phyloP scores from a whole-genome alignment of 768 basidiomycete species.

The Fibroporia radiculosa region DNA sequence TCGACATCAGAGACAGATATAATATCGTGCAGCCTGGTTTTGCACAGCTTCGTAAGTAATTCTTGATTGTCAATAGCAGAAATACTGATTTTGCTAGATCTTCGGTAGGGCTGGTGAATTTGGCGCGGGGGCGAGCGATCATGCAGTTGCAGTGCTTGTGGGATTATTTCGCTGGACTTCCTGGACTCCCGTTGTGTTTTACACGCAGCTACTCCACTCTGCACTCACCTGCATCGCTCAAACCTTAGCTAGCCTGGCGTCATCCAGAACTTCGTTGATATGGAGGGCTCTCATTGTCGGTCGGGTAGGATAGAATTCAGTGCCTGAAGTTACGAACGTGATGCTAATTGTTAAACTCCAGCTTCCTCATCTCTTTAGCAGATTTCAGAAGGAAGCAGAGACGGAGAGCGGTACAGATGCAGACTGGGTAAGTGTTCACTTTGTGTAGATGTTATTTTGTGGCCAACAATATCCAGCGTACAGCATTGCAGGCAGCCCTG shows the following conservation, averaged over 20 bases:
- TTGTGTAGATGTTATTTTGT: not conserved
- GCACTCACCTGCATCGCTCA: slow-evolving; percentile 58
- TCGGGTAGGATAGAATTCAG: no score
- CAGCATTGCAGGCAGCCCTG: slow-evolving; percentile 43
- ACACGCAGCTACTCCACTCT: slow-evolving; percentile 53
- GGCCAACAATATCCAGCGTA: slow-evolving; percentile 18
- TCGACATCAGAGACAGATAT: slow-evolving; percentile 59
- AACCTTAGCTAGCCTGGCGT: slow-evolving; percentile 21
- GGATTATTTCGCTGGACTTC: slow-evolving; percentile 18
- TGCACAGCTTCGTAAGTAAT: slow-evolving; percentile 51
- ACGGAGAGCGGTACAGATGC: slow-evolving; percentile 40
- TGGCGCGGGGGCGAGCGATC: slow-evolving; percentile 48
- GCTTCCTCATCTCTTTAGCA: slow-evolving; percentile 53
- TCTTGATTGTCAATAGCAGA: not conserved
- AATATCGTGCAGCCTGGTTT: slow-evolving; percentile 50
- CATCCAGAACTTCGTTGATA: slow-evolving; percentile 25
- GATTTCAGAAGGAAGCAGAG: slow-evolving; percentile 49
- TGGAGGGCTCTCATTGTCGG: slow-evolving; percentile 72
- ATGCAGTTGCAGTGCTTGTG: slow-evolving; percentile 16
- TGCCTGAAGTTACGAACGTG: no score
- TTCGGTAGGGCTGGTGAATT: slow-evolving; percentile 49
- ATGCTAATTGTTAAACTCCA: no score
- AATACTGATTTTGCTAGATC: slow-evolving; percentile 33
- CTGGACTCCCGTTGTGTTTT: slow-evolving; percentile 20
- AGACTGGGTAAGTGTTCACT: slow-evolving; percentile 46